Evolutionary conservation across 75 land plant genomes (phyloP).

Genomic region (Pinus taeda): DNA sequence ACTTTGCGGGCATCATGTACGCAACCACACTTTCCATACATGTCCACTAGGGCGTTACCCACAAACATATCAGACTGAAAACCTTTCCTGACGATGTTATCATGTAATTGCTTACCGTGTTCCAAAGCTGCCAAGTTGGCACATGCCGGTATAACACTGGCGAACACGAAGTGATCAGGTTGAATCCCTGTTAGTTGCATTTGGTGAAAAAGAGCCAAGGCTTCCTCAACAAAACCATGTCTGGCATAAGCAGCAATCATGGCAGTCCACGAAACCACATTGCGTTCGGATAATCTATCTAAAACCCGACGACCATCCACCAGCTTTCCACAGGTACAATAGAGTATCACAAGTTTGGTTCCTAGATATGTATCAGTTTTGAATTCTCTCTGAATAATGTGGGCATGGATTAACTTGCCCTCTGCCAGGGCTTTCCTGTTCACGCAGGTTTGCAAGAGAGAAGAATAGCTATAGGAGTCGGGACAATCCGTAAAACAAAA

Average conservation of each 20-base stretch:
- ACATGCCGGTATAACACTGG: neutral
- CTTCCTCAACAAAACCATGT: neutral
- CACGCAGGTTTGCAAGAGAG: too few relatives aligned
- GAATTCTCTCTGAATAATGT: too few relatives aligned
- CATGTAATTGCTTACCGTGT: conserved; percentile 16
- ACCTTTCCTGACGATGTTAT: conserved; percentile 6
- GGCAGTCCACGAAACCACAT: neutral
- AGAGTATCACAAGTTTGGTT: too few relatives aligned
- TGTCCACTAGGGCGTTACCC: conserved; percentile 44
- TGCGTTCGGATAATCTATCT: neutral
- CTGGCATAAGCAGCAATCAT: neutral
- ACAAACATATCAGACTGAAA: conserved; percentile 29
- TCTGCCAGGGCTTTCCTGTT: too few relatives aligned
- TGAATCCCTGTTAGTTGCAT: neutral
- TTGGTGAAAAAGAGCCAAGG: conserved; percentile 1
- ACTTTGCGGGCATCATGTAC: conserved; percentile 8
- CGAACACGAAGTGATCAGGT: neutral
- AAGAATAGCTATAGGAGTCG: too few relatives aligned
- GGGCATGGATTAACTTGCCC: too few relatives aligned
- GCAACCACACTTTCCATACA: neutral
- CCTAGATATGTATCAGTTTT: too few relatives aligned
- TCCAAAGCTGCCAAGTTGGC: neutral
- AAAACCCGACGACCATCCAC: neutral
- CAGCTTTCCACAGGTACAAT: neutral
- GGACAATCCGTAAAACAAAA: too few relatives aligned